Evolutionary conservation across 441 rosid genomes (phyloP).

Genomic region (Jatropha podagrica): DNA sequence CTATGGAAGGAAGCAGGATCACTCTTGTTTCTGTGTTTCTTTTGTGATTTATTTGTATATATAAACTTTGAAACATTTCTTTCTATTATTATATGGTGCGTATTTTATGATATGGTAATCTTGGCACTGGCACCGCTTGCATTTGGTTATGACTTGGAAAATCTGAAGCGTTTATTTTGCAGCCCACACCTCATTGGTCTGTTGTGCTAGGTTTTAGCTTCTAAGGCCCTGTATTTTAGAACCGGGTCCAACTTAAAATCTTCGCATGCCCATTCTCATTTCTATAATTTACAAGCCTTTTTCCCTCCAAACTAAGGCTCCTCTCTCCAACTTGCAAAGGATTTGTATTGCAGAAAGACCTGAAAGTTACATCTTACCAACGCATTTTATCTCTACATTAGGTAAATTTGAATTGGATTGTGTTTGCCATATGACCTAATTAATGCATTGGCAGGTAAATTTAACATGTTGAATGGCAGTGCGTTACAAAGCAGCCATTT

Average conservation of each 20-base stretch:
- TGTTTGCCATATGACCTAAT: not conserved
- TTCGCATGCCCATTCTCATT: too few species aligned
- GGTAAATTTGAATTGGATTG: not conserved
- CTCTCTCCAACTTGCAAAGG: not conserved
- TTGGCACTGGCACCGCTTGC: not conserved
- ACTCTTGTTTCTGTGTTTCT: not conserved
- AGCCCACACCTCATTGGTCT: not conserved
- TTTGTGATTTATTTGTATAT: not conserved
- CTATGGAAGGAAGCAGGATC: not conserved
- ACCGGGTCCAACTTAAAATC: not conserved
- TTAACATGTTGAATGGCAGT: conserved; percentile 5
- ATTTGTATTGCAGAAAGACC: not conserved
- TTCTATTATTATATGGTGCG: not conserved
- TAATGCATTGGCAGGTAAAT: not conserved
- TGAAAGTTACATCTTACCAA: not conserved
- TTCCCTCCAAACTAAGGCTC: too few species aligned
- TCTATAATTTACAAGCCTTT: too few species aligned
- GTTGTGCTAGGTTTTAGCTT: too few species aligned
- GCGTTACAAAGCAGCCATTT: not conserved
- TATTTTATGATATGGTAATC: not conserved
- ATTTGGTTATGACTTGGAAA: not conserved
- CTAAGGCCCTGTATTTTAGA: not conserved
- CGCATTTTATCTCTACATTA: not conserved
- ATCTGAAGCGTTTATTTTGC: not conserved
- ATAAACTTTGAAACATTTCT: not conserved